Base-by-base conservation (phyloP, 306 rosid genomes). In the Acacia crassicarpa region DNA sequence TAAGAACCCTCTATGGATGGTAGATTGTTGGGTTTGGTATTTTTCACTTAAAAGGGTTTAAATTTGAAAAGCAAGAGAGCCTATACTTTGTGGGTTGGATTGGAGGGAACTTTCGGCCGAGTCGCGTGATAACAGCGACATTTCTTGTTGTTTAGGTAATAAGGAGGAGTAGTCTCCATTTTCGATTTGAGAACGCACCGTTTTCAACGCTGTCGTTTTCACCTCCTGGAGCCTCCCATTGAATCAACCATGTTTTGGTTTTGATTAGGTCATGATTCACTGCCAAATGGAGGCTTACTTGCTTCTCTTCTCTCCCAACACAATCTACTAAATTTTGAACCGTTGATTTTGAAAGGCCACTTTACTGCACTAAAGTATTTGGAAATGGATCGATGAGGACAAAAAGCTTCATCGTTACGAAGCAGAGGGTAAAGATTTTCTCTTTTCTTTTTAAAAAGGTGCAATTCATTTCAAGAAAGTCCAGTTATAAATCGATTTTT, bases 71-170 rank as follows among this genome's bases (percentile, higher is more conserved):
- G 82, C 69, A 38, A 71, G 72, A 78, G 72, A 78, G 78, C 69
- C 23, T 17, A 19, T 35, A 13, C 65, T 77, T 79, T 83, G 74
- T 62, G 70, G 85, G 72, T 45, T 62, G 70, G 85, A 63, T 40
- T 58, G 67, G 43, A 76, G 78, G 76, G 49, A 74, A 84, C 89
- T 91, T 90, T 89, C 81, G 75, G 84, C 84, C 30, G 78, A 78
- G 62, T 86, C 88, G 85, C 86, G 91, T 90, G 93, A 88, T 75
- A 75, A 85, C 87, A 84, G 65, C 75, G 92, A 88, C 91, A 48
- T 90, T 69, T 76, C 90, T 86, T 84, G 72, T 85, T 56, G 87
- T 88, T 88, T 80, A 79, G 90, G 91, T 84, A 80, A 38, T 35
- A 30, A 1, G 32, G 32, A 30, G 1, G 32, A 30, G 1, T 6